Percentiles rank a stretch among this genome's conserved stretches.
Conservation (phyloP, 2,329 filamentous ascomycete genomes). For the Ophidiomyces ophidiicola region DNA sequence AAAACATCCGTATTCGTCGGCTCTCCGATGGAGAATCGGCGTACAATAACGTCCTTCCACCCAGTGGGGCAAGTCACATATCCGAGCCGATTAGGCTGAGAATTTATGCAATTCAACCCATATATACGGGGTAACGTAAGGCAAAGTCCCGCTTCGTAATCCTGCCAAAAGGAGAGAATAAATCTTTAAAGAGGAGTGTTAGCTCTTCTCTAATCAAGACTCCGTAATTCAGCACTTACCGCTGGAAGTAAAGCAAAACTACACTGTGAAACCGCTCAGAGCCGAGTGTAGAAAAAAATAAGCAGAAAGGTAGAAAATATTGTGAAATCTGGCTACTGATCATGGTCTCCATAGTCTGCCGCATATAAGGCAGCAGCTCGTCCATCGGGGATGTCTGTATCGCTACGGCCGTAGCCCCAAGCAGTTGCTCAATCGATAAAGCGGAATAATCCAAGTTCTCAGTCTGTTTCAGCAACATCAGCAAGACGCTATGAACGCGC, state of each 20-base stretch:
- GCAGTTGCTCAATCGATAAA: constrained; percentile 25
- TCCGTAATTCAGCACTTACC: constrained; percentile 33
- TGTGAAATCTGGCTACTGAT: constrained; percentile 52
- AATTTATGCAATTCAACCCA: constrained; percentile 40
- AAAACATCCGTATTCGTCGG: constrained; percentile 47
- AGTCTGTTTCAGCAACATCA: constrained; percentile 39
- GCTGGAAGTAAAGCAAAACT: constrained; percentile 71
- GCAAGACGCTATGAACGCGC: constrained; percentile 46
- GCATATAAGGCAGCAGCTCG: constrained; percentile 57
- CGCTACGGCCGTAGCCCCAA: constrained; percentile 47
- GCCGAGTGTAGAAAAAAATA: constrained; percentile 63
- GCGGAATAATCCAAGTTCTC: constrained; percentile 19
- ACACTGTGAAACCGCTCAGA: constrained; percentile 62
- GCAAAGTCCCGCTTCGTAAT: constrained; percentile 56
- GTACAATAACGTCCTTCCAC: constrained; percentile 62
- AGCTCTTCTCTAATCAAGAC: constrained; percentile 16
- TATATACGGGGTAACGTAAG: constrained; percentile 53
- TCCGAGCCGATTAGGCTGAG: constrained; percentile 30
- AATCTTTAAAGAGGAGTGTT: constrained; percentile 43
- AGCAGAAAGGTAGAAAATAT: constrained; percentile 77
- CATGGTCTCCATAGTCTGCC: constrained; percentile 52
- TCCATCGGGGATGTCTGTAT: constrained; percentile 71
- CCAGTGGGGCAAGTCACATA: constrained; percentile 30
- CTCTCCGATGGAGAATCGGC: constrained; percentile 46
- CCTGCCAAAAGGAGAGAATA: constrained; percentile 58